A percentile compares a stretch with the other conserved stretches of the same genome.
phyloP scores from a whole-genome alignment of 1,139 yeast species.

The Yamadazyma trypodendri region DNA sequence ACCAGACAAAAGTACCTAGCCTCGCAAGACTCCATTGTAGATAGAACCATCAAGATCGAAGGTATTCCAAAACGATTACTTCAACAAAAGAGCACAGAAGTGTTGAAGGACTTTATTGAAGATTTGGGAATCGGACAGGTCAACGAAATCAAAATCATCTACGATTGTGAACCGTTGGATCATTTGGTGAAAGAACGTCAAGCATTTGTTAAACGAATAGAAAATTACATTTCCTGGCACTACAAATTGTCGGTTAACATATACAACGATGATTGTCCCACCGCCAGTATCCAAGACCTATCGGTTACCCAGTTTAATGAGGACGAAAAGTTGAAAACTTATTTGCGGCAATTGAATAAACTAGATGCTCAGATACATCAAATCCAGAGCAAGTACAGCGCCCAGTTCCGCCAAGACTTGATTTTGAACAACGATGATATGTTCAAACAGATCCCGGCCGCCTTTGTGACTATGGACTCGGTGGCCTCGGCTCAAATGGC shows the following conservation, averaged over 20 bases:
- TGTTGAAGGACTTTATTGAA: constrained; percentile 54
- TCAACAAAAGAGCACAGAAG: constrained; percentile 36
- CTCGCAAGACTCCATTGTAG: constrained; percentile 85
- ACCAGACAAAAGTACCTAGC: constrained; percentile 85
- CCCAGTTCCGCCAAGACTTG: constrained; percentile 12
- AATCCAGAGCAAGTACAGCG: constrained; percentile 29
- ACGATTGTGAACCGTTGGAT: constrained; percentile 53
- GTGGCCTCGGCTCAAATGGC: constrained; percentile 87
- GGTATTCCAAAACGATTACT: constrained; percentile 65
- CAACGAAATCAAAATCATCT: constrained; percentile 51
- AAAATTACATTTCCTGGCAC: constrained; percentile 43
- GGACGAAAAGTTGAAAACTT: constrained; percentile 11
- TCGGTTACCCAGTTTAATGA: constrained; percentile 9
- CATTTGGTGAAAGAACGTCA: constrained; percentile 39
- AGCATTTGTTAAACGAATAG: constrained; percentile 35
- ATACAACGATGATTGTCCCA: constrained; percentile 30
- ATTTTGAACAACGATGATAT: constrained; percentile 25
- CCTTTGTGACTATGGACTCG: constrained; percentile 79
- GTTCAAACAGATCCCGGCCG: constrained; percentile 55
- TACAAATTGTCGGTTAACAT: constrained; percentile 48
- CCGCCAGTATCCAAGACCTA: constrained; percentile 22
- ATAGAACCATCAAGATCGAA: constrained; percentile 82
- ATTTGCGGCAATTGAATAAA: constrained; percentile 22
- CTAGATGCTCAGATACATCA: constrained; percentile 29
- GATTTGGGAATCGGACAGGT: constrained; percentile 63